These are phyloP conservation scores for Ceratobasidium sp. DNA, from an alignment of 1,284 basidiomycete species.

Conservation along the genomic window DNA sequence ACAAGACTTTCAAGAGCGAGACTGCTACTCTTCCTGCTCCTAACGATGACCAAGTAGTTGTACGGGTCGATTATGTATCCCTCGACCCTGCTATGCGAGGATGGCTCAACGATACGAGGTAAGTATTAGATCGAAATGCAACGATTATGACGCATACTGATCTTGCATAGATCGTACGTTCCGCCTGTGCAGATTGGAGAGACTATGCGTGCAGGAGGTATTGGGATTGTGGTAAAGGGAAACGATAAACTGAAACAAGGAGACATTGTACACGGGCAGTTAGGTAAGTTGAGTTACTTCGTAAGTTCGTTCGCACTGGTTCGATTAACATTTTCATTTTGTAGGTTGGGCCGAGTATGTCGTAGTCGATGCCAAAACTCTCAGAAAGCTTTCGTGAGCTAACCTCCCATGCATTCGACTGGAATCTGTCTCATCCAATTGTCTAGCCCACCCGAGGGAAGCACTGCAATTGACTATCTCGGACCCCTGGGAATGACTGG, in stretches of 20 bases:
- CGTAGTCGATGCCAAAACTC: conserved; percentile 65
- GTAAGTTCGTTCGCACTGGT: background rate
- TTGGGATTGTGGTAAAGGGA: conserved; percentile 70
- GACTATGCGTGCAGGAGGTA: conserved; percentile 76
- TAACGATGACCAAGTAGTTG: conserved; percentile 65
- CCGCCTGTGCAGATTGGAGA: conserved; percentile 79
- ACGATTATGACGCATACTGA: too few relatives aligned
- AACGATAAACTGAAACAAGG: conserved; percentile 63
- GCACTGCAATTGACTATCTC: conserved; percentile 74
- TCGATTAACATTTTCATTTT: conserved; percentile 41
- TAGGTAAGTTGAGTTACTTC: conserved; percentile 60
- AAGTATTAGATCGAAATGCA: background rate
- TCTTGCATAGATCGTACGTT: conserved; percentile 56
- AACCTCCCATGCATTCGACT: conserved; percentile 45
- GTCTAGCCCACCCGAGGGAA: conserved; percentile 56
- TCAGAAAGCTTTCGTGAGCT: conserved; percentile 65
- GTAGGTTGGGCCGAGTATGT: conserved; percentile 84
- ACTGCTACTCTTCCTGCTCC: conserved; percentile 48
- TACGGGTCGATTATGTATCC: conserved; percentile 78
- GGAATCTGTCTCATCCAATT: background rate
- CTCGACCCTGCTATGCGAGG: conserved; percentile 89
- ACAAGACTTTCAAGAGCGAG: conserved; percentile 73
- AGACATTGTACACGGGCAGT: conserved; percentile 68
- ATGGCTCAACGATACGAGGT: conserved; percentile 71
- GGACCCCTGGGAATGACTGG: conserved; percentile 78